Percentiles rank a stretch among this genome's conserved stretches.
Evolutionary conservation across 1,284 basidiomycete genomes (phyloP).

Genomic region (Phaffia rhodozyma): DNA sequence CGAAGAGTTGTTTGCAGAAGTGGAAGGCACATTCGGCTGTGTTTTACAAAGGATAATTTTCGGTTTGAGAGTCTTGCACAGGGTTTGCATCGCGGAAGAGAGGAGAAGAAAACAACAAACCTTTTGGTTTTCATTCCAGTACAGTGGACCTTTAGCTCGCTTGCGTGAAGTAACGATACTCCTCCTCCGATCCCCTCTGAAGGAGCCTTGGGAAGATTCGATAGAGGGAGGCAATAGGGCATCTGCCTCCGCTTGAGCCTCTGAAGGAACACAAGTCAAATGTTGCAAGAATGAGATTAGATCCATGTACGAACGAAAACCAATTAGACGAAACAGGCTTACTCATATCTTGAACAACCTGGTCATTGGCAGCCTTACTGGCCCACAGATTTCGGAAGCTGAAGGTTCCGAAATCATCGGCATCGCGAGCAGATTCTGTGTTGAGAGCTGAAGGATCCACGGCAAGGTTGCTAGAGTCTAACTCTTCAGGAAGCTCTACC

Average conservation of each 20-base stretch:
- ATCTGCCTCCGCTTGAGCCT: conserved; percentile 22
- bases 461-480: conserved; percentile 21
- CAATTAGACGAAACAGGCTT: neutral
- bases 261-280: conserved; percentile 8
- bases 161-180: conserved; percentile 18
- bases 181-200: conserved; percentile 21
- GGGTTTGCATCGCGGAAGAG: too few relatives aligned
- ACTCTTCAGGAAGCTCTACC: conserved; percentile 40
- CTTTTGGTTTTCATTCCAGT: neutral
- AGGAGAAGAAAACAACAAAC: too few relatives aligned
- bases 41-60: too few relatives aligned
- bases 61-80: too few relatives aligned
- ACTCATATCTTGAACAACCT: conserved; percentile 81
- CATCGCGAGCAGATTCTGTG: neutral
- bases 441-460: neutral
- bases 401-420: conserved; percentile 92
- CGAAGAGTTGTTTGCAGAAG: neutral
- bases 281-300: conserved; percentile 27
- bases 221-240: conserved; percentile 13
- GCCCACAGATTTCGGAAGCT: conserved; percentile 96
- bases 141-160: neutral
- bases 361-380: conserved; percentile 96
- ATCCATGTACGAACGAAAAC: conserved; percentile 30
- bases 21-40: neutral
- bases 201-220: neutral